Percentiles rank a stretch among this genome's conserved stretches.
phyloP scores from a whole-genome alignment of 2,329 filamentous ascomycete species.

The Colletotrichum lini region DNA sequence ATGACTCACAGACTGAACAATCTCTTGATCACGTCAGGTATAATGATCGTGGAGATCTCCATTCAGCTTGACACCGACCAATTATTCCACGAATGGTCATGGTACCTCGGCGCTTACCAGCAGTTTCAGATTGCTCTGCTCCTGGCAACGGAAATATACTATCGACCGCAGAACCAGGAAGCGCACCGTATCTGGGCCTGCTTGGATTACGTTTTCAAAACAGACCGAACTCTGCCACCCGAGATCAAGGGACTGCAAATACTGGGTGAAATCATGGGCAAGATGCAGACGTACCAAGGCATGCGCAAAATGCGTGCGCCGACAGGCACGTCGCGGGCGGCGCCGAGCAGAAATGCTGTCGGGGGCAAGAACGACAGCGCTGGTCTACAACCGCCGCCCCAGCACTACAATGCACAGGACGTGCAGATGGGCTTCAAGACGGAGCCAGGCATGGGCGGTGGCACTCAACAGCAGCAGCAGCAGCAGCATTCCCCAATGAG shows the following conservation, averaged over 20 bases:
- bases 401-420: conserved; percentile 30
- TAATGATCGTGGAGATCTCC: conserved; percentile 64
- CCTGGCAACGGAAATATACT: conserved; percentile 77
- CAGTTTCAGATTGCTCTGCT: conserved; percentile 81
- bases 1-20: conserved; percentile 75
- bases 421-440: conserved; percentile 42
- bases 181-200: conserved; percentile 79
- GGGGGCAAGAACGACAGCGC: conserved; percentile 44
- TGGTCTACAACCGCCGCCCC: conserved; percentile 38
- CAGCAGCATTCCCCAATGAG: conserved; percentile 26
- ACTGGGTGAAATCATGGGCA: conserved; percentile 73
- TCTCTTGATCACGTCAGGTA: conserved; percentile 74
- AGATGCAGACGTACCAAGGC: conserved; percentile 71
- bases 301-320: conserved; percentile 72
- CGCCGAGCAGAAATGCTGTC: conserved; percentile 54
- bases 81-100: conserved; percentile 71
- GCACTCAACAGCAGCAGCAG: conserved; percentile 19
- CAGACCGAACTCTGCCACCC: conserved; percentile 65
- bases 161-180: conserved; percentile 68
- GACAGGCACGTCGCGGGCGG: conserved; percentile 57
- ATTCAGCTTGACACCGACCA: conserved; percentile 62
- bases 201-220: conserved; percentile 79
- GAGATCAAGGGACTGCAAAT: conserved; percentile 73
- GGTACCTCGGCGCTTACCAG: conserved; percentile 80
- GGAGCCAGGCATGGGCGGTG: conserved; percentile 27